Evolutionary conservation across 495 filamentous ascomycete genomes (phyloP), one percentile per base, ranked within the genome.

Genomic region (Talaromyces wortmannii): DNA sequence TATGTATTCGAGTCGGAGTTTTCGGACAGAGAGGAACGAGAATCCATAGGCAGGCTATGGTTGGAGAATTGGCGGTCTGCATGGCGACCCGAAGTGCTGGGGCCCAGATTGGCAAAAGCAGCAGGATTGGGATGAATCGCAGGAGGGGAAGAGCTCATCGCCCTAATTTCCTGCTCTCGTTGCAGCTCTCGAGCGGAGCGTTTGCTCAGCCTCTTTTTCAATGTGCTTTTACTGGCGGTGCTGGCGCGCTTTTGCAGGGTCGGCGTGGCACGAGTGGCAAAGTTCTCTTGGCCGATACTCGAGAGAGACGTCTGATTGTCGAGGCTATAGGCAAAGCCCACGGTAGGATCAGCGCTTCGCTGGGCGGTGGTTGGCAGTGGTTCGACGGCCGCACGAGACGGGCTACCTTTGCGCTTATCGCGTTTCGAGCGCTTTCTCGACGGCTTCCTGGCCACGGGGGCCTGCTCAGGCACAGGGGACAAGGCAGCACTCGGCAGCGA

Each of bases 131-230:
- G 77, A 42, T 86, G 85, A 46, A 83, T 77, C 13, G 82, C 77
- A 44, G 90, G 80, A 31, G 83, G 83, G 17, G 67, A 69, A 44
- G 85, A 79, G 55, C 75, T 87, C 84, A 96, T 87, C n/a, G 88
- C 79, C 56, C 84, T 84, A 59, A 96, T 90, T 70, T 96, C 90
- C 52, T 87, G 88, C 66, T 95, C 91, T 15, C 91, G 79, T 52
- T 82, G 76, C 63, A 83, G 81, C 54, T 95, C 87, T 40, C 86
- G 71, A 33, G 83, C 82, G 52, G 86, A 85, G 53, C 86, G 80
- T 70, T 91, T 95, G 75, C 86, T 94, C 13, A 89, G 84, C 60
- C 82, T 88, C 48, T 86, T 83, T 31, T 84, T 80, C 40, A 83
- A 68, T 23, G 87, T 72, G 17, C 70, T 70, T 2, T 74, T 69